These are phyloP conservation scores for Dalbergia cultrata DNA, from an alignment of 306 rosid species.

Conservation along the genomic window DNA sequence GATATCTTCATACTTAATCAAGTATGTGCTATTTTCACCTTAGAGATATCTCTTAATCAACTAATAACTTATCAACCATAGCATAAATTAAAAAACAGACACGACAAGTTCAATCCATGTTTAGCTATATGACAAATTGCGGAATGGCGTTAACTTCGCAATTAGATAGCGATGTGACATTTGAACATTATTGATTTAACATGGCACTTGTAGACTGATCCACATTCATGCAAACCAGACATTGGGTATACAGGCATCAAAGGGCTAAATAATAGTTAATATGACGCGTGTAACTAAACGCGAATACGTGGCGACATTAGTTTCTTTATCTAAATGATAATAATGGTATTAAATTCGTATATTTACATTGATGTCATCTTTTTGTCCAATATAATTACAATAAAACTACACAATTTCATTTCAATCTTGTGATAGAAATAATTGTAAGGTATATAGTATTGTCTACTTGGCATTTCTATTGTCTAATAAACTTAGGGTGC, in stretches of 20 bases:
- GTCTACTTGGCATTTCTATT: too few relatives aligned
- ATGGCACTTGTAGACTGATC: not conserved
- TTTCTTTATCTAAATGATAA: too few relatives aligned
- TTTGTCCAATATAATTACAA: too few relatives aligned
- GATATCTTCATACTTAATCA: too few relatives aligned
- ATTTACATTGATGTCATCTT: too few relatives aligned
- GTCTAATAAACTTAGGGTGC: too few relatives aligned
- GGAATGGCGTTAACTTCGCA: not conserved
- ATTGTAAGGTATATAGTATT: too few relatives aligned
- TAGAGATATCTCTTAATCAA: too few relatives aligned
- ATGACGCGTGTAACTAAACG: not conserved
- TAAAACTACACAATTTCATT: too few relatives aligned
- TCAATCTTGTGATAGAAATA: too few relatives aligned
- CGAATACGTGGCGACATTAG: not conserved
- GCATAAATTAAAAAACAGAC: not conserved
- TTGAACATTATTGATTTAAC: not conserved
- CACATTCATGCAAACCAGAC: not conserved
- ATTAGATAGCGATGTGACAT: not conserved
- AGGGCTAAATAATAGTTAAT: not conserved
- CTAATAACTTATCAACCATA: not conserved
- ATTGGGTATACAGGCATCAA: not conserved
- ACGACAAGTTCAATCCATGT: slow-evolving; percentile 3
- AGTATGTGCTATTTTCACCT: too few relatives aligned
- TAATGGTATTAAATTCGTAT: too few relatives aligned
- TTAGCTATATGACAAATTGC: slow-evolving; percentile 1